These are phyloP conservation scores for Linanthus parryae DNA, from an alignment of 148 eudicot species.

Conservation along the genomic window DNA sequence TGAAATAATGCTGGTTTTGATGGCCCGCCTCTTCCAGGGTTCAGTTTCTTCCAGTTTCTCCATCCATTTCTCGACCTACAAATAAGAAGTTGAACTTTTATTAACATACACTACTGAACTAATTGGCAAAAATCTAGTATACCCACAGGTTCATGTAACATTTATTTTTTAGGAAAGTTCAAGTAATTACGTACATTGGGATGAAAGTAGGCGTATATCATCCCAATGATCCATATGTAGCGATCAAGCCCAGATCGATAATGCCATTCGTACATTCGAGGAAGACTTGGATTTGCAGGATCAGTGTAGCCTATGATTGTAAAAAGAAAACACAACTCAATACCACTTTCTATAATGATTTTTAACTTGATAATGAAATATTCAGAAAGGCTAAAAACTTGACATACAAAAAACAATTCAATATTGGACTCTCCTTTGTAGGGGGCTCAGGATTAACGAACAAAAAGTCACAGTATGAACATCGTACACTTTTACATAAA, in stretches of 20 bases:
- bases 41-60: constrained; percentile 93
- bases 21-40: constrained; percentile 53
- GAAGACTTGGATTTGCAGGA: constrained; percentile 94
- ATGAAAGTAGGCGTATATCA: constrained; percentile 92
- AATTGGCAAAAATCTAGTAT: too few species aligned
- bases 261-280: constrained; percentile 92
- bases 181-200: constrained; percentile 67
- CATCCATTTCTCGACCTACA: constrained; percentile 89
- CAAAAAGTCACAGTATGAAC: too few species aligned
- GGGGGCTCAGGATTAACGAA: too few species aligned
- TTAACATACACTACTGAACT: too few species aligned
- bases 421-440: too few species aligned
- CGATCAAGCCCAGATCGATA: constrained; percentile 99
- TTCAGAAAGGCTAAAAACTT: too few species aligned
- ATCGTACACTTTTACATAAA: too few species aligned
- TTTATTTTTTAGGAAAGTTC: too few species aligned
- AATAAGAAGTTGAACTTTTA: constrained; percentile 5
- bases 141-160: neutral
- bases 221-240: constrained; percentile 93
- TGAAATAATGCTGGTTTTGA: constrained; percentile 65
- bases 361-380: too few species aligned
- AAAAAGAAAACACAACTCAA: too few species aligned
- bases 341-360: too few species aligned
- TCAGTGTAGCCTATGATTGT: constrained; percentile 66
- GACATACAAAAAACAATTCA: too few species aligned